Base-by-base conservation (phyloP, 2,329 filamentous ascomycete genomes). In the Bisporella sp. region DNA sequence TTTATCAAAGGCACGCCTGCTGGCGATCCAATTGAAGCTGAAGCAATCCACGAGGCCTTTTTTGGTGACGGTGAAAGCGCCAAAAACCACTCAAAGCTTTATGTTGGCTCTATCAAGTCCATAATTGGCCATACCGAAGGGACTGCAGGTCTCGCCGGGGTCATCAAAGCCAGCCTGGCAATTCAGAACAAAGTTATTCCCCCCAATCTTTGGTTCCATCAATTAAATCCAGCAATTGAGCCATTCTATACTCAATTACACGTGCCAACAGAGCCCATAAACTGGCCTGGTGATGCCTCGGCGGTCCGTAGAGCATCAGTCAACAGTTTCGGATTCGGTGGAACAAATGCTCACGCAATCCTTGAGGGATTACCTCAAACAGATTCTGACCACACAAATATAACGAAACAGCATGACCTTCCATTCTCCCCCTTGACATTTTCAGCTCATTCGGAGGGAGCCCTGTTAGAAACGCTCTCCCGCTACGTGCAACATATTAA, bases 61-160 rank as follows among this genome's bases (percentile, higher is more conserved):
- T 30, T 40, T 4, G 7, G 42, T 7, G 31, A 8, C 5, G 50
- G 48, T 21, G 45, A 21, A 21, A 21, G 21, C 21, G 37, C 49
- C n/a, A 28, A 30, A 8, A 32, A n/a, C 33, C 28, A 47, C 4
- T 41, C 49, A 30, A 32, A 30, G 2, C 43, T 58, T 6, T 49
- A 54, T 12, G 57, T 59, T 31, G 57, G 57, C 6, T 54, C 51
- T 11, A 50, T 62, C 5, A 65, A 64, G 49, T 59, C 59, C 1
- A 55, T 61, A 35, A 50, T 64, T 21, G 62, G 62, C 6, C 62
- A 65, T 35, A 47, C 56, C 3, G 62, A 64, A 52, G 59, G 57
- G 28, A 55, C 58, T n/a, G 61, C 64, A 4, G 66, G 66, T 6
- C 35, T 67, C 5, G 59, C 62, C 6, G 60, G 60, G 21, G 6